Evolutionary conservation across 257 asterid species (phyloP).

Genomic region (Primulina eburnea): DNA sequence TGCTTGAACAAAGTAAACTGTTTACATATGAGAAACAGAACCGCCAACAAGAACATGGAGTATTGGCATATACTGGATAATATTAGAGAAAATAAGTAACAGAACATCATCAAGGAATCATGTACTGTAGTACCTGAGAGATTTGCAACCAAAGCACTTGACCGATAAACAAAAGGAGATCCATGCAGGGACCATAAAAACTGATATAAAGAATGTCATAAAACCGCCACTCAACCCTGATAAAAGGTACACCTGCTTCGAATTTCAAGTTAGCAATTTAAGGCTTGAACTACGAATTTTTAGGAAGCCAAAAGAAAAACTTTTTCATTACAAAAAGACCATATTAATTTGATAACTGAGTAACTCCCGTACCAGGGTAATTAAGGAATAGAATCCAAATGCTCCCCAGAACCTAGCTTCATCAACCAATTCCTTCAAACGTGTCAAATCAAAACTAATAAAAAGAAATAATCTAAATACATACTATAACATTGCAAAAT

Average conservation of each 20-base stretch:
- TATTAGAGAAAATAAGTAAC: constrained; percentile 9
- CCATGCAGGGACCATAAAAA: constrained; percentile 89
- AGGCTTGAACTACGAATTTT: constrained; percentile 17
- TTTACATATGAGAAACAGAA: constrained; percentile 17
- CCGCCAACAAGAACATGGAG: constrained; percentile 6
- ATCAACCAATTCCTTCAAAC: constrained; percentile 63
- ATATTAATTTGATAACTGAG: constrained; percentile 21
- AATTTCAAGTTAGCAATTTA: constrained; percentile 33
- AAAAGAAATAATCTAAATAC: constrained; percentile 17
- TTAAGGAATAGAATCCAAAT: constrained; percentile 79
- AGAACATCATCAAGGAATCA: constrained; percentile 21
- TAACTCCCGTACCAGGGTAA: constrained; percentile 62
- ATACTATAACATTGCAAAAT: constrained; percentile 8
- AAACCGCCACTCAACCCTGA: constrained; percentile 91
- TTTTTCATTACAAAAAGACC: constrained; percentile 17
- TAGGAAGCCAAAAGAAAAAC: constrained; percentile 10
- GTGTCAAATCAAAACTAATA: constrained; percentile 12
- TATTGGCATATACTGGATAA: background rate
- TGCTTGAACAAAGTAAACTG: constrained; percentile 11
- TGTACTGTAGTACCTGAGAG: constrained; percentile 61
- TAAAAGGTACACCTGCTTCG: constrained; percentile 71
- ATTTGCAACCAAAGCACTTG: constrained; percentile 55
- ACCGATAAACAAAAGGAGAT: constrained; percentile 51
- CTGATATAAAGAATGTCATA: constrained; percentile 59
- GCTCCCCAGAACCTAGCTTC: constrained; percentile 99